Conservation (phyloP, 345 rosid species). For the Hibiscus trionum region DNA sequence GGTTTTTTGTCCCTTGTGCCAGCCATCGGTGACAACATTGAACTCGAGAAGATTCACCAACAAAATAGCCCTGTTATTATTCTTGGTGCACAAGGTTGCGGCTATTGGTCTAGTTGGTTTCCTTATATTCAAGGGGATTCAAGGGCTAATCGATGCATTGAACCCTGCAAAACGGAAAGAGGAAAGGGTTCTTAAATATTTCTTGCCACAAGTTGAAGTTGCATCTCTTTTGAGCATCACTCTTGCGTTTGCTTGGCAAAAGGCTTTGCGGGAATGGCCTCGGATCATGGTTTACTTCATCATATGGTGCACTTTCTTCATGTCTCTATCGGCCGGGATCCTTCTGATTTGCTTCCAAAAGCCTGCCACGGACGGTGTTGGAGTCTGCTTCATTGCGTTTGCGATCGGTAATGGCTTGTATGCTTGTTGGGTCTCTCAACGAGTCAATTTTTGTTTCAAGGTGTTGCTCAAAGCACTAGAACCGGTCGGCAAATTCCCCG, state of each 20-base stretch:
- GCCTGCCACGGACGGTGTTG: slow-evolving; percentile 75
- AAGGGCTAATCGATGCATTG: slow-evolving; percentile 60
- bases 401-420: slow-evolving; percentile 83
- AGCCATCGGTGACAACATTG: slow-evolving; percentile 53
- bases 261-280: slow-evolving; percentile 73
- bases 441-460: slow-evolving; percentile 53
- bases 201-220: slow-evolving; percentile 86
- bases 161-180: slow-evolving; percentile 43
- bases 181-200: slow-evolving; percentile 40
- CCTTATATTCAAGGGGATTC: slow-evolving; percentile 81
- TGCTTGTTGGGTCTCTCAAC: slow-evolving; percentile 77
- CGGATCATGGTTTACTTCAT: slow-evolving; percentile 76
- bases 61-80: slow-evolving; percentile 63
- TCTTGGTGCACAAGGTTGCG: slow-evolving; percentile 52
- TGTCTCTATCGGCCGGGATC: slow-evolving; percentile 75
- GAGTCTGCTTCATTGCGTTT: slow-evolving; percentile 68
- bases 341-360: slow-evolving; percentile 90
- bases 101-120: slow-evolving; percentile 67
- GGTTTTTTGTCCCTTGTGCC: slow-evolving; percentile 6
- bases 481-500: slow-evolving; percentile 66
- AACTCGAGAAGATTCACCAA: slow-evolving; percentile 82
- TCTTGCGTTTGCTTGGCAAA: slow-evolving; percentile 86
- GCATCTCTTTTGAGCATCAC: slow-evolving; percentile 74
- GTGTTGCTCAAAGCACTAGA: slow-evolving; percentile 57
- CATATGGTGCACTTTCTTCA: slow-evolving; percentile 64